phyloP scores from a whole-genome alignment of 179 eudicot species.

The Spinacia oleracea region DNA sequence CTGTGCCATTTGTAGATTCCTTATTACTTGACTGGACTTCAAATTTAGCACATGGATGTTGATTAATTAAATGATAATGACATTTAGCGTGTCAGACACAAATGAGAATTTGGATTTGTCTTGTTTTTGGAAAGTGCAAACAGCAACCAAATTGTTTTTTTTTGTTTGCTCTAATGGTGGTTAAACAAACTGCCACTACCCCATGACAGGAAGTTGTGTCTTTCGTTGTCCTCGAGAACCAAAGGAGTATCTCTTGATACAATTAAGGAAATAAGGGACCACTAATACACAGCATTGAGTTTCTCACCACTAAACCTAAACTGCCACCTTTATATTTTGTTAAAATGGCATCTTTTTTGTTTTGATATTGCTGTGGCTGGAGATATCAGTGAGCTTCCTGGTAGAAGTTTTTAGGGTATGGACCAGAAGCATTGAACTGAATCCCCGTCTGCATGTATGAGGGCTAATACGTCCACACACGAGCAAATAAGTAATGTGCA shows the following conservation, averaged over 20 bases:
- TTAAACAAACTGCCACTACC: background rate
- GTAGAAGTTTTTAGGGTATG: background rate
- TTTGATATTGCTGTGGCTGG: background rate
- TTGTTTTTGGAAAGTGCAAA: conserved; percentile 6
- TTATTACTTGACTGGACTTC: background rate
- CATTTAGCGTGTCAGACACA: background rate
- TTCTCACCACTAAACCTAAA: conserved; percentile 8
- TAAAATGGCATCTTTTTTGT: background rate
- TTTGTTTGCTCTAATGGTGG: conserved; percentile 2
- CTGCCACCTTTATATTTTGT: background rate
- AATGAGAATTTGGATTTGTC: conserved; percentile 1
- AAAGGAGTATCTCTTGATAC: conserved; percentile 3
- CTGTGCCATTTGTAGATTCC: conserved; percentile 13
- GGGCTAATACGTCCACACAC: background rate
- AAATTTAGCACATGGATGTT: background rate
- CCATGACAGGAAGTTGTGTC: conserved; percentile 7
- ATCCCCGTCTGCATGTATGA: background rate
- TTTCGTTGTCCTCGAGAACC: background rate
- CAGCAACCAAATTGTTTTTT: background rate
- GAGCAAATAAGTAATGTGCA: background rate
- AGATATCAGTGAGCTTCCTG: background rate
- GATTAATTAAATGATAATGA: conserved; percentile 1
- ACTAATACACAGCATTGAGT: conserved; percentile 12
- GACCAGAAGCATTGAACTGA: background rate
- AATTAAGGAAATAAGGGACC: conserved; percentile 10